Percentiles rank a stretch among this genome's conserved stretches.
These are phyloP conservation scores for Senecio squalidus DNA, from an alignment of 140 eudicot genomes.

Conservation along the genomic window DNA sequence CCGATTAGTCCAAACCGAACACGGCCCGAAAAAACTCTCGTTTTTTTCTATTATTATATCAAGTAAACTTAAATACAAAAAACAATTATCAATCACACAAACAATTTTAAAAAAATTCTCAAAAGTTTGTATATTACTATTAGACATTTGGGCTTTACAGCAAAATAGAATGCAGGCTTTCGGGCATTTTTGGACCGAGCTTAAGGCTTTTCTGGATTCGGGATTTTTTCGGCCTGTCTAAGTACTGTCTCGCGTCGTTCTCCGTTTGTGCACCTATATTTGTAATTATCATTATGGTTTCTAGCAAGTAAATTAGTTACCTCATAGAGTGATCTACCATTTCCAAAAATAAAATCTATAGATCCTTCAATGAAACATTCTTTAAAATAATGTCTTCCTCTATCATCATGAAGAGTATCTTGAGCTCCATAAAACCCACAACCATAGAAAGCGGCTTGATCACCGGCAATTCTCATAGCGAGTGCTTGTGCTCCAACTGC, in stretches of 20 bases:
- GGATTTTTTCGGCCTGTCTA: no score
- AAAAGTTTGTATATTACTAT: no score
- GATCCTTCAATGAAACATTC: constrained; percentile 91
- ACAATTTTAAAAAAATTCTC: no score
- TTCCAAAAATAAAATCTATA: constrained; percentile 85
- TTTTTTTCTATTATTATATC: no score
- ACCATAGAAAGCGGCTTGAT: constrained; percentile 79
- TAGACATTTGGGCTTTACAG: no score
- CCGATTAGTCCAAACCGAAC: neutral
- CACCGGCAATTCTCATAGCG: constrained; percentile 68
- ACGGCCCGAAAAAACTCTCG: neutral
- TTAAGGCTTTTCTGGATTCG: no score
- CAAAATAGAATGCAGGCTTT: no score
- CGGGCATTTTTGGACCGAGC: no score
- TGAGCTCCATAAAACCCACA: constrained; percentile 92
- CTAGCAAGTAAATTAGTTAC: constrained; percentile 31
- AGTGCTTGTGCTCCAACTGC: constrained; percentile 78
- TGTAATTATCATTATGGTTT: neutral
- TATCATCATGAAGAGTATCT: constrained; percentile 83
- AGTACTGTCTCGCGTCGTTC: no score
- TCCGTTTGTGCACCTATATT: no score
- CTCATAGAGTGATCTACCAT: constrained; percentile 81
- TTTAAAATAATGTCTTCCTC: constrained; percentile 79
- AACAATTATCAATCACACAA: no score
- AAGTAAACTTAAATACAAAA: no score